Evolutionary conservation across 2,329 filamentous ascomycete species (phyloP), one percentile per base, ranked within the genome.

Genomic region (Xylariaceae sp.): DNA sequence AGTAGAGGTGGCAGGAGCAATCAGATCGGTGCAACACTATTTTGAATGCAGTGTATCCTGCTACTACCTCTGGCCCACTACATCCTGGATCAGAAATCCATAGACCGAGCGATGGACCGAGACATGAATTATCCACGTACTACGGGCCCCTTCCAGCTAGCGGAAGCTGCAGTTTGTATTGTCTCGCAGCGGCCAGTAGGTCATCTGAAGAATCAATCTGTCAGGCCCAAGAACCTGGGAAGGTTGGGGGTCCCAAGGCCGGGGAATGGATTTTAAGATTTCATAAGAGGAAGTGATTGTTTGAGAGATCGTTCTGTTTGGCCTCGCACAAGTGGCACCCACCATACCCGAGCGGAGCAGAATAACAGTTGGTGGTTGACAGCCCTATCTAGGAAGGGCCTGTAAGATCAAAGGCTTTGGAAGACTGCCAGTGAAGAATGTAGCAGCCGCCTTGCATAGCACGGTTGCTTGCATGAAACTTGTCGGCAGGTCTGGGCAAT

Each of bases 261-360:
- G n/a, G n/a, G n/a, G n/a, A n/a, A n/a, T n/a, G n/a, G n/a, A n/a
- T n/a, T n/a, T n/a, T n/a, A n/a, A n/a, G n/a, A n/a, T n/a, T n/a
- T n/a, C 31, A 11, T 29, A 14, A 21, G 39, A 40, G 3, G 39
- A 23, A 27, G 26, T 24, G 26, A 33, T 31, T 42, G 40, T 39
- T 42, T 41, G 40, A 36, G 40, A 43, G 13, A 27, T 38, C 38
- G 32, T 31, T 19, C 35, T 36, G 46, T 33, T 40, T 50, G 41
- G 39, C 40, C 42, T 51, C 29, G 36, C 46, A 51, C 49, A 34
- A 33, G 51, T 55, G 33, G 42, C 9, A 55, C 50, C 39, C 41
- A 41, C 31, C 29, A 34, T 38, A 14, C 29, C 23, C 30, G 42
- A 24, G 34, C 31, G 37, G 31, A 24, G 36, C 39, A 33, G 26